Percentiles rank a stretch among this genome's conserved stretches.
Evolutionary conservation across 1,139 yeast genomes (phyloP).

Genomic region (Suhomyces maxii): DNA sequence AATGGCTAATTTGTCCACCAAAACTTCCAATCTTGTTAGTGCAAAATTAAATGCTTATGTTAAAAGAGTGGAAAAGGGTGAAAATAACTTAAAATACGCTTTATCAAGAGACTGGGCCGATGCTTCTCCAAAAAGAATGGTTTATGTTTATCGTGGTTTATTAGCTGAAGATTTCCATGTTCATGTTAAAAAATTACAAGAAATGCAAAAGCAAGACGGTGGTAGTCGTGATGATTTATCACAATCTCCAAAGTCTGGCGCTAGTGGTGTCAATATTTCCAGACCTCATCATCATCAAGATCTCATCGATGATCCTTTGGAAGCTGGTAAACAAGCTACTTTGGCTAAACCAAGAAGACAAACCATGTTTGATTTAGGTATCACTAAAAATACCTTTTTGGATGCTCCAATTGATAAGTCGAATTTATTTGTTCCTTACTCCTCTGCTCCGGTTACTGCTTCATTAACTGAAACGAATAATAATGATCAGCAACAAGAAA

Average conservation of each 20-base stretch:
- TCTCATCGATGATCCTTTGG: slow-evolving; percentile 21
- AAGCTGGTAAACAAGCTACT: slow-evolving; percentile 27
- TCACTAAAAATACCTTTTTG: slow-evolving; percentile 47
- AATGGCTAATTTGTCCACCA: slow-evolving; percentile 75
- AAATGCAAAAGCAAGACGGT: slow-evolving; percentile 28
- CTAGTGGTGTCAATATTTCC: slow-evolving; percentile 1
- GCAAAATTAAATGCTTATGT: slow-evolving; percentile 84
- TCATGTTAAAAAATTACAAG: slow-evolving; percentile 61
- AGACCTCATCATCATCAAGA: slow-evolving; percentile 1
- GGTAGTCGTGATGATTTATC: slow-evolving; percentile 4
- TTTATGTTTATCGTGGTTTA: slow-evolving; percentile 77
- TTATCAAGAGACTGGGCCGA: slow-evolving; percentile 87
- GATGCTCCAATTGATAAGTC: slow-evolving; percentile 52
- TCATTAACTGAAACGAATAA: slow-evolving; percentile 37
- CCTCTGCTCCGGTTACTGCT: slow-evolving; percentile 77
- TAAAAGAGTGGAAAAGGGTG: slow-evolving; percentile 80
- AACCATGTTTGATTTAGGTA: slow-evolving; percentile 51
- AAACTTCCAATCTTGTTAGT: slow-evolving; percentile 76
- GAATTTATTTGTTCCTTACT: slow-evolving; percentile 64
- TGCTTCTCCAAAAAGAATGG: slow-evolving; percentile 85
- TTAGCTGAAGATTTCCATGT: slow-evolving; percentile 69
- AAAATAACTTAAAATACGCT: slow-evolving; percentile 66
- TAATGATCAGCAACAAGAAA: slow-evolving; percentile 6
- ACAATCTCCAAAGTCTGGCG: slow-evolving; percentile 12
- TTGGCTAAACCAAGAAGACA: slow-evolving; percentile 44